Percentiles rank a stretch among this genome's conserved stretches.
These are phyloP conservation scores for Phytophthora kernoviae DNA, from an alignment of 352 stramenopile species.

Conservation along the genomic window DNA sequence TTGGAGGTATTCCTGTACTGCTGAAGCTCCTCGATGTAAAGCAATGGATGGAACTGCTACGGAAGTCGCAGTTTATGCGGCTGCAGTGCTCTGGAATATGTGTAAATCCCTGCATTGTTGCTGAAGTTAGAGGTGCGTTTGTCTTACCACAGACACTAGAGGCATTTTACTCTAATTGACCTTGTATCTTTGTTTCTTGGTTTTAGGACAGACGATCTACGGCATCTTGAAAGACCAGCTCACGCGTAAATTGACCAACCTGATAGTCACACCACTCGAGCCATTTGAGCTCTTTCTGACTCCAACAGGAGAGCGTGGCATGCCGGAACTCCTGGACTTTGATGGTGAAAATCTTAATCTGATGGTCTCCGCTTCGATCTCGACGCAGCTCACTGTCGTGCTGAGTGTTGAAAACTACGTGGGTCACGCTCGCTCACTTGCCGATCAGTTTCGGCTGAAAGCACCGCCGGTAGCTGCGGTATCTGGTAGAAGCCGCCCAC, in stretches of 20 bases:
- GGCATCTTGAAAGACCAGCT: conserved; percentile 63
- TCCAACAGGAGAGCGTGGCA: conserved; percentile 51
- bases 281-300: conserved; percentile 48
- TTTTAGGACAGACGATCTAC: conserved; percentile 54
- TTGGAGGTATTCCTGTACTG: conserved; percentile 50
- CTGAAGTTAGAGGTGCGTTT: conserved; percentile 66
- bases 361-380: conserved; percentile 55
- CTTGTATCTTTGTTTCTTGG: conserved; percentile 1
- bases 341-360: conserved; percentile 63
- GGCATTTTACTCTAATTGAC: not conserved
- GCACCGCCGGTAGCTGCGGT: conserved; percentile 20
- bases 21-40: conserved; percentile 50
- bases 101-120: conserved; percentile 65
- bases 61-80: conserved; percentile 56
- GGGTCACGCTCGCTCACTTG: conserved; percentile 37
- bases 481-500: conserved; percentile 2
- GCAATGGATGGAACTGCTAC: conserved; percentile 16
- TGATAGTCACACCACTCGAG: conserved; percentile 56
- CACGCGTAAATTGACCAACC: conserved; percentile 51
- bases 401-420: conserved; percentile 70
- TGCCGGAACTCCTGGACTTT: conserved; percentile 55
- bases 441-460: conserved; percentile 50
- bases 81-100: conserved; percentile 70
- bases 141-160: not conserved
- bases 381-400: conserved; percentile 46